Conservation (phyloP, 2,329 filamentous ascomycete genomes). For the Colletotrichum musae region DNA sequence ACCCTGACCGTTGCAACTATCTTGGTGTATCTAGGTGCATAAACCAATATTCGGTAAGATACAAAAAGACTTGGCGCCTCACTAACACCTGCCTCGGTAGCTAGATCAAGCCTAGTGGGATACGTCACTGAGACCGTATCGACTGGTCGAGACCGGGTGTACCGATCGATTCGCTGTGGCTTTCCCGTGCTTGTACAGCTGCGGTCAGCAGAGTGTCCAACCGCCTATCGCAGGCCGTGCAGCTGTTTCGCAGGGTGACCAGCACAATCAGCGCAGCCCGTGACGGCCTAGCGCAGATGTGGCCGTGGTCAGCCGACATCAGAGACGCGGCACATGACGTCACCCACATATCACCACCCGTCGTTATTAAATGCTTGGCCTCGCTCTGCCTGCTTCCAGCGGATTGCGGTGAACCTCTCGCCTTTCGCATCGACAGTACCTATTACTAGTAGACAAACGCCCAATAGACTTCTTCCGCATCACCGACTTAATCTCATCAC, state of each 20-base stretch:
- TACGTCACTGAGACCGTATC: neutral
- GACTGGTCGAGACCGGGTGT: no score
- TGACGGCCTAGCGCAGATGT: neutral
- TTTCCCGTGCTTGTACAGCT: no score
- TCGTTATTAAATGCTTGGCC: conserved; percentile 14
- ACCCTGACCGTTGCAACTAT: neutral
- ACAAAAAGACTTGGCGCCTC: neutral
- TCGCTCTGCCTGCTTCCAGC: neutral
- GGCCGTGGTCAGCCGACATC: neutral
- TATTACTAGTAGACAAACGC: neutral
- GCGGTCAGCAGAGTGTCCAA: neutral
- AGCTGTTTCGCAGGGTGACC: neutral
- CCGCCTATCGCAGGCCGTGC: neutral
- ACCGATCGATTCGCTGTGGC: no score
- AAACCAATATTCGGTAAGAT: no score
- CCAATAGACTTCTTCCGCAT: neutral
- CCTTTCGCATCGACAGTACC: no score
- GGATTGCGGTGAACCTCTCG: neutral
- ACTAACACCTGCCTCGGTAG: neutral
- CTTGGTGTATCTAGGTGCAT: no score
- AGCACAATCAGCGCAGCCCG: neutral
- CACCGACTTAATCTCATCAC: neutral
- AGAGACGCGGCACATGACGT: neutral
- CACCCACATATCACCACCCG: neutral
- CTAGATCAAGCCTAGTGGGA: neutral